phyloP scores from a whole-genome alignment of 257 asterid species.

The Catharanthus roseus region DNA sequence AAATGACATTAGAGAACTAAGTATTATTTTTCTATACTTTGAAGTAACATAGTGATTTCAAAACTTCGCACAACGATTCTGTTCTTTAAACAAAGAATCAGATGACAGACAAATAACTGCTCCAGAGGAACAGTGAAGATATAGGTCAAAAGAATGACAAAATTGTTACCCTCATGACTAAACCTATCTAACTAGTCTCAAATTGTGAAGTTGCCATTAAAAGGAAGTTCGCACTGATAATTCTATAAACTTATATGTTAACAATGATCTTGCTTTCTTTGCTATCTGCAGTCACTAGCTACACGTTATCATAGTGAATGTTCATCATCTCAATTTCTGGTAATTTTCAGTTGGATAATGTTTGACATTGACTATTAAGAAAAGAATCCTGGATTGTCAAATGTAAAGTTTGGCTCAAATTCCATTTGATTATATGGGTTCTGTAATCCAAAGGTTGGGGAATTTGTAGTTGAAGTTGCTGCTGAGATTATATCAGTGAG shows the following conservation, averaged over 20 bases:
- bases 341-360: not conserved
- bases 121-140: not conserved
- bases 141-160: conserved; percentile 5
- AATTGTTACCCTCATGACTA: conserved; percentile 1
- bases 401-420: conserved; percentile 37
- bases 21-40: not conserved
- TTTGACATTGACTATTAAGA: conserved; percentile 8
- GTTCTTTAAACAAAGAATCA: not conserved
- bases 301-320: not conserved
- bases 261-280: not conserved
- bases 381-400: conserved; percentile 26
- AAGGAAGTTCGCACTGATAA: not conserved
- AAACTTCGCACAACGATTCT: not conserved
- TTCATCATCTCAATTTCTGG: not conserved
- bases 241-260: not conserved
- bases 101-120: conserved; percentile 2
- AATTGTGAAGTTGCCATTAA: not conserved
- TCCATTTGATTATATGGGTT: conserved; percentile 31
- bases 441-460: conserved; percentile 25
- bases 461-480: conserved; percentile 27
- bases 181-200: conserved; percentile 9
- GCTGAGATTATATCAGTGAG: conserved; percentile 24
- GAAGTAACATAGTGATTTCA: not conserved
- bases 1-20: not conserved
- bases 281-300: not conserved